phyloP scores from a whole-genome alignment of 179 eudicot genomes.

The Patellifolia procumbens region DNA sequence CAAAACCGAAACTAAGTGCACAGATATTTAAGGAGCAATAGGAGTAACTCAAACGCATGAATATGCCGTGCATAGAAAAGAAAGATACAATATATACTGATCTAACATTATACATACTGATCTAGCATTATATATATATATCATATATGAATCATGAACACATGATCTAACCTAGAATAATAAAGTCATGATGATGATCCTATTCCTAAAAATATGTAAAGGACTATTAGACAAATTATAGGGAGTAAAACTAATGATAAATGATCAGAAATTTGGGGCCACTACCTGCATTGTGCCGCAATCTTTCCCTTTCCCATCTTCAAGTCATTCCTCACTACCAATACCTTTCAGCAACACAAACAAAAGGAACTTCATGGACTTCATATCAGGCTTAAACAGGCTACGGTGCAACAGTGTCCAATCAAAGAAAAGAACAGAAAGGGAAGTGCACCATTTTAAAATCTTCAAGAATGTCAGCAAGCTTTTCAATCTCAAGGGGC shows the following conservation, averaged over 20 bases:
- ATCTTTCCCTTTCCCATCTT: slow-evolving; percentile 99
- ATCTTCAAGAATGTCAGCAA: slow-evolving; percentile 88
- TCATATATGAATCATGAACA: no score
- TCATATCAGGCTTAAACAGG: not conserved
- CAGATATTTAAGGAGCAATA: not conserved
- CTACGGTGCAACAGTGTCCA: slow-evolving; percentile 3
- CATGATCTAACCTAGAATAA: no score
- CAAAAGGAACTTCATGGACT: not conserved
- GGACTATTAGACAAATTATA: not conserved
- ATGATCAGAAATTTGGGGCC: not conserved
- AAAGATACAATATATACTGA: not conserved
- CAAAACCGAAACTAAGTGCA: not conserved
- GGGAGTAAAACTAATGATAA: not conserved
- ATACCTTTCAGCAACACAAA: slow-evolving; percentile 53
- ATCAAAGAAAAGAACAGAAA: slow-evolving; percentile 5
- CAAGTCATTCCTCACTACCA: slow-evolving; percentile 97
- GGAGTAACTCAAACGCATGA: not conserved
- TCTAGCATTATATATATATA: no score
- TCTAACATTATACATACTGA: not conserved
- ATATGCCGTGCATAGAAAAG: not conserved
- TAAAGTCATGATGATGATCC: no score
- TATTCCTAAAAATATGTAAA: not conserved
- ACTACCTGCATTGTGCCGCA: slow-evolving; percentile 99
- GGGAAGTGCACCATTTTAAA: slow-evolving; percentile 71
- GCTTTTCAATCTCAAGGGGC: slow-evolving; percentile 80